A percentile compares a stretch with the other conserved stretches of the same genome.
These are phyloP conservation scores for Bretschneidera sinensis DNA, from an alignment of 345 rosid genomes.

Conservation along the genomic window DNA sequence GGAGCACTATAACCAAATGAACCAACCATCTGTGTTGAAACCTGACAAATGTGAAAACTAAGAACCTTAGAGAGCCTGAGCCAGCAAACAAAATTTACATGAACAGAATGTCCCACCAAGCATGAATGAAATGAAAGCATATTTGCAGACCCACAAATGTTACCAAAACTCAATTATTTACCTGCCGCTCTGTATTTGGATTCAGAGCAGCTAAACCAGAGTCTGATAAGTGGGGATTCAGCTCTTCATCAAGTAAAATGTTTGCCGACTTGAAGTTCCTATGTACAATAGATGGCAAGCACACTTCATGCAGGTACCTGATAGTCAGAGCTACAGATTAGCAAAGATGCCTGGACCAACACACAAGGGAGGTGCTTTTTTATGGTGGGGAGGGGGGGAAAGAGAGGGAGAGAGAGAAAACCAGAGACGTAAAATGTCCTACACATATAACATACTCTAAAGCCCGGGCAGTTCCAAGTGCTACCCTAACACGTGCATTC, in stretches of 20 bases:
- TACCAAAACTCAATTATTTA: slow-evolving; percentile 16
- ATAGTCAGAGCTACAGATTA: slow-evolving; percentile 14
- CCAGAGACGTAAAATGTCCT: slow-evolving; percentile 4
- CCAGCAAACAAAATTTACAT: neutral
- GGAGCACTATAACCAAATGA: slow-evolving; percentile 99
- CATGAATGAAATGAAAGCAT: neutral
- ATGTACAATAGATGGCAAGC: slow-evolving; percentile 95
- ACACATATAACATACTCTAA: slow-evolving; percentile 69
- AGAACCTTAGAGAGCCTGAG: neutral
- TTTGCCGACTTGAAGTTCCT: slow-evolving; percentile 97
- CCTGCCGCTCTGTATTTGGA: slow-evolving; percentile 95
- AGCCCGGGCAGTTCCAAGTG: slow-evolving; percentile 95
- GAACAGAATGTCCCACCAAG: neutral
- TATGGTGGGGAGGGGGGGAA: neutral
- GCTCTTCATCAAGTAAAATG: slow-evolving; percentile 93
- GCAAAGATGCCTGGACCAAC: slow-evolving; percentile 8
- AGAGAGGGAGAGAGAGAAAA: slow-evolving; percentile 11
- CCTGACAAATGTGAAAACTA: slow-evolving; percentile 39
- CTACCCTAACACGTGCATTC: slow-evolving; percentile 98
- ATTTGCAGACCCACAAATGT: neutral
- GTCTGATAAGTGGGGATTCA: slow-evolving; percentile 91
- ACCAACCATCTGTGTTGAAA: slow-evolving; percentile 90
- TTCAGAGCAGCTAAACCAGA: slow-evolving; percentile 93
- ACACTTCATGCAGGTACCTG: slow-evolving; percentile 98
- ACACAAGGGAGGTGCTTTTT: neutral